A percentile compares a stretch with the other conserved stretches of the same genome.
Conservation (phyloP, 306 rosid genomes). For the Castanea mollissima region DNA sequence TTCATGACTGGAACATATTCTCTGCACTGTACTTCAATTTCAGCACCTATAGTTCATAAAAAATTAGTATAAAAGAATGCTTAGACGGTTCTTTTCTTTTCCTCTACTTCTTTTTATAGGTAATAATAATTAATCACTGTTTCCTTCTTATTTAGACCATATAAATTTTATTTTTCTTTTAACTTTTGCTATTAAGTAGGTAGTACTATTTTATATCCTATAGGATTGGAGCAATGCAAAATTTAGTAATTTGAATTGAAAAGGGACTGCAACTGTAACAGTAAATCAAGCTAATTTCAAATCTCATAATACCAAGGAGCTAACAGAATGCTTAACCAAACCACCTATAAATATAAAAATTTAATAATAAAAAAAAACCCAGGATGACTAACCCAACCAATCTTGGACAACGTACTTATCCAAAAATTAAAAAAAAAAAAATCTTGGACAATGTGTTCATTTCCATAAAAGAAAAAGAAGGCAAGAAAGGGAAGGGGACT, state of each 20-base stretch:
- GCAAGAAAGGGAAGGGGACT: neutral
- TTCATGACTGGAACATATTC: neutral
- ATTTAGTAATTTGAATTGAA: neutral
- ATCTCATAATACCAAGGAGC: neutral
- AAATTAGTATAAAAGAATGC: neutral
- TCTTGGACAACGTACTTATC: neutral
- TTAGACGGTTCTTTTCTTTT: no score
- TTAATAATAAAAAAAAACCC: no score
- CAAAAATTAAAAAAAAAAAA: neutral
- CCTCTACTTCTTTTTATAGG: no score
- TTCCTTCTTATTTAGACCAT: neutral
- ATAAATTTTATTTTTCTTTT: neutral
- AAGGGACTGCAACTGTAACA: neutral
- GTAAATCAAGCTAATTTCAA: neutral
- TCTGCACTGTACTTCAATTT: neutral
- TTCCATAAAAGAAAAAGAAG: neutral
- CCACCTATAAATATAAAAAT: no score
- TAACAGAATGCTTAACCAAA: neutral
- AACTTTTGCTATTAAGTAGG: neutral
- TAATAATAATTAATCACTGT: no score
- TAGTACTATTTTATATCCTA: neutral
- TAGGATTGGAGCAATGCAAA: neutral
- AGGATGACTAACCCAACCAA: neutral
- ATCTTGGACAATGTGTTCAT: neutral
- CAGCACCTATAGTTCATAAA: neutral